phyloP scores from a whole-genome alignment of 768 basidiomycete genomes.

The Hypholoma sublateritium region DNA sequence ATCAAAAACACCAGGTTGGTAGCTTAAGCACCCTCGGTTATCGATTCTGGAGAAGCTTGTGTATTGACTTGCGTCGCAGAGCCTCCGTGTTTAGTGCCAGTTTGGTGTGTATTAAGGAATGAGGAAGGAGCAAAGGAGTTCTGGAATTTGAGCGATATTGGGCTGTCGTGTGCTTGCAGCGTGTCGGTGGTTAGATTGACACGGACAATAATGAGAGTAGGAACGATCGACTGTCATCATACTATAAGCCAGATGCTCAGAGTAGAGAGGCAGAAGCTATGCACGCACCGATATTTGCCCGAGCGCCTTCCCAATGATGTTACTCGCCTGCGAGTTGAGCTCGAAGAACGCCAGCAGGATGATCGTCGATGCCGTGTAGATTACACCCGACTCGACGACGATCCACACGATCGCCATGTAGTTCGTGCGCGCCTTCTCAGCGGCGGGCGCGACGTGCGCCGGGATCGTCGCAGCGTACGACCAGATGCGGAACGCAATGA shows the following conservation, averaged over 20 bases:
- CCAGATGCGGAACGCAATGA: constrained; percentile 4
- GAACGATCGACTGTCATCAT: constrained; percentile 3
- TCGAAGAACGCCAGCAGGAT: constrained; percentile 3
- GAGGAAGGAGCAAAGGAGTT: background rate
- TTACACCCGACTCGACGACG: constrained; percentile 1
- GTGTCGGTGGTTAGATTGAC: background rate
- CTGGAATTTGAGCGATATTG: background rate
- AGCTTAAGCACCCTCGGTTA: too few species aligned
- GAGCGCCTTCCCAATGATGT: constrained; percentile 3
- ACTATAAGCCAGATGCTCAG: background rate
- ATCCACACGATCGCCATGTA: constrained; percentile 1
- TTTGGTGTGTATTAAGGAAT: background rate
- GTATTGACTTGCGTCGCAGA: background rate
- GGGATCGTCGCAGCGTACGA: background rate
- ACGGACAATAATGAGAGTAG: constrained; percentile 3
- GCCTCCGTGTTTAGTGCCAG: background rate
- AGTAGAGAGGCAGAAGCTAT: background rate
- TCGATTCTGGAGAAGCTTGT: background rate
- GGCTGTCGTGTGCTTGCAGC: background rate
- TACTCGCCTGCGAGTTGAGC: constrained; percentile 1
- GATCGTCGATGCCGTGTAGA: constrained; percentile 3
- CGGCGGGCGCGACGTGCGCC: background rate
- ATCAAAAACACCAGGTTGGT: too few species aligned
- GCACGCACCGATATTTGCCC: constrained; percentile 4
- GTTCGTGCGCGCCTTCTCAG: background rate